Conservation (phyloP, 2,329 filamentous ascomycete species). For the Cladophialophora immunda region DNA sequence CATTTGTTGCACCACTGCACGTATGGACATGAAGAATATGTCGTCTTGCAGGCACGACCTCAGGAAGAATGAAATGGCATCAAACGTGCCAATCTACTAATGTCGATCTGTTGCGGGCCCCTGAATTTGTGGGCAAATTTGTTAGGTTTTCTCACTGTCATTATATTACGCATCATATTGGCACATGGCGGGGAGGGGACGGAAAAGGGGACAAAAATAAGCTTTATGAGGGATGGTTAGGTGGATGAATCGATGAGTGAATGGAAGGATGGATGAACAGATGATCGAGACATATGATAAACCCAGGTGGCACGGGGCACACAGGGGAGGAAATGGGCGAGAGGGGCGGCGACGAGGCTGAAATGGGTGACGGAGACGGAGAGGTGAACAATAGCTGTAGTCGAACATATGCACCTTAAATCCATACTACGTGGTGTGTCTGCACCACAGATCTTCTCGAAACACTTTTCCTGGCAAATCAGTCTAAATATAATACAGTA, state of each 20-base stretch:
- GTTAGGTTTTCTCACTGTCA: background rate
- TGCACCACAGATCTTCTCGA: background rate
- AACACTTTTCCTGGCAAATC: background rate
- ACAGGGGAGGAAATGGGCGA: background rate
- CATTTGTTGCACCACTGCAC: background rate
- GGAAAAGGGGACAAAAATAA: slow-evolving; percentile 3
- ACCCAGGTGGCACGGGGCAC: background rate
- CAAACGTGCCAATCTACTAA: background rate
- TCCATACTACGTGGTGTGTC: background rate
- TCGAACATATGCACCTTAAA: background rate
- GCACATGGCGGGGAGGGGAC: background rate
- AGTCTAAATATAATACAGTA: background rate
- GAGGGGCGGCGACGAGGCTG: background rate
- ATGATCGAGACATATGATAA: background rate
- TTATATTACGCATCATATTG: slow-evolving; percentile 1
- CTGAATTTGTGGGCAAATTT: background rate
- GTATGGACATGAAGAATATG: background rate
- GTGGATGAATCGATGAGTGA: background rate
- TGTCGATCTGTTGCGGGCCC: background rate
- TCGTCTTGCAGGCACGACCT: background rate
- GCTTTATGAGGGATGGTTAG: background rate
- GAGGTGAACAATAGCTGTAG: background rate
- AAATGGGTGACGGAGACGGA: background rate
- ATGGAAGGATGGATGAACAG: background rate
- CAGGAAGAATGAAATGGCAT: background rate